Evolutionary conservation across 73 alveolate genomes (phyloP).

Genomic region (Tetrahymena thermophila): DNA sequence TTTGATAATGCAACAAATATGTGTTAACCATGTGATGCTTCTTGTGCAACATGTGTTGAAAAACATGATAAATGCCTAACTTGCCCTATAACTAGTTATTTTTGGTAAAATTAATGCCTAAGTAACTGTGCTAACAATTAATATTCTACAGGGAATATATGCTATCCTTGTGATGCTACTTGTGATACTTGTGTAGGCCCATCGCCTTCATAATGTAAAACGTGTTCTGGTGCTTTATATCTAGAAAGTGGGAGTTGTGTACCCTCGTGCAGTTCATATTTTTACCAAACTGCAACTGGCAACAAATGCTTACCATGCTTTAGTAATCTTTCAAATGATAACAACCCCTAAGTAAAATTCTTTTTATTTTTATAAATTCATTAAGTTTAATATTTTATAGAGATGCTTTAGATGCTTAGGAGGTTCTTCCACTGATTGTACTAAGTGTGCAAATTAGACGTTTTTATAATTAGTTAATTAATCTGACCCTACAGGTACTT

Average conservation of each 20-base stretch:
- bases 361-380: background rate
- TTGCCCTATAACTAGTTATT: background rate
- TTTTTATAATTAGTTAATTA: background rate
- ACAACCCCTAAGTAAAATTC: background rate
- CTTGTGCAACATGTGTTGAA: background rate
- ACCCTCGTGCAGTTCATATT: background rate
- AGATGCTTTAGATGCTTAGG: background rate
- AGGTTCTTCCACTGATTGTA: background rate
- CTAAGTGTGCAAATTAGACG: background rate
- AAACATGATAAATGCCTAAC: background rate
- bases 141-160: background rate
- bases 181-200: background rate
- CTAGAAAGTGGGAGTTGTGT: background rate
- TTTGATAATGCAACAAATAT: background rate
- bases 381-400: background rate
- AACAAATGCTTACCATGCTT: background rate
- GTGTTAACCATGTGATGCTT: background rate
- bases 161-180: background rate
- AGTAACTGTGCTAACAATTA: background rate
- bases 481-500: background rate
- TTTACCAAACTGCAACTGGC: background rate
- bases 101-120: background rate
- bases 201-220: background rate
- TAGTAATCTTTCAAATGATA: background rate
- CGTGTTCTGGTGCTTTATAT: background rate